Evolutionary conservation across 495 filamentous ascomycete genomes (phyloP), one percentile per base, ranked within the genome.

Genomic region (Aspergillus coremiiformis): DNA sequence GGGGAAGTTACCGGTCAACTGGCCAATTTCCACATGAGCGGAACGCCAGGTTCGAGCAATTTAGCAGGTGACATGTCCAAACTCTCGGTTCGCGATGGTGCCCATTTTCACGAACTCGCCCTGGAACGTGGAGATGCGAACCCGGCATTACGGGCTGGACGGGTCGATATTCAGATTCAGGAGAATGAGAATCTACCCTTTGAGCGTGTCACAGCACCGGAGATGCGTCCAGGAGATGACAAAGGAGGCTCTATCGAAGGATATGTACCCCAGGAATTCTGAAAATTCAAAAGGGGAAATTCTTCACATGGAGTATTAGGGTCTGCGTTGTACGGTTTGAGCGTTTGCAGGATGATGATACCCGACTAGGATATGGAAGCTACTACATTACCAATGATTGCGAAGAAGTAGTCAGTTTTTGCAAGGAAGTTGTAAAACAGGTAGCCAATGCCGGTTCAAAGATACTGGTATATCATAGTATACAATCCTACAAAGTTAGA

Each of bases 61-160:
- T 54, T 62, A 17, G 55, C 61, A 44, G 63, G 62, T 21, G 52
- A 58, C 22, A 58, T 63, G 10, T 45, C 52, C 12, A 51, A 24
- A 35, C 50, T 63, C 15, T 52, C 53, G 1, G 46, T 73, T 23
- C 52, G 57, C n/a, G 66, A 66, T 23, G 50, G 54, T 41, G 49
- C 51, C 27, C 63, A 62, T 24, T 60, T 67, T 0, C 54, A 53
- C 11, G 70, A 72, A 19, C 69, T 80, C 0, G 73, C 77, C 9
- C 24, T 77, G 47, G 76, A 79, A 51, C 69, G 77, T 19, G 76
- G 77, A 12, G 77, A 78, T 53, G 52, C 55, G 0, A 63, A 61
- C 37, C 47, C 55, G 8, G 52, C 62, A 4, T 52, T 61, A 12
- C 66, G 61, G 12, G 44, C 55, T 12, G 66, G 73, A 4, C 58